These are phyloP conservation scores for Macaranga tanarius DNA, from an alignment of 441 rosid species.

Conservation along the genomic window DNA sequence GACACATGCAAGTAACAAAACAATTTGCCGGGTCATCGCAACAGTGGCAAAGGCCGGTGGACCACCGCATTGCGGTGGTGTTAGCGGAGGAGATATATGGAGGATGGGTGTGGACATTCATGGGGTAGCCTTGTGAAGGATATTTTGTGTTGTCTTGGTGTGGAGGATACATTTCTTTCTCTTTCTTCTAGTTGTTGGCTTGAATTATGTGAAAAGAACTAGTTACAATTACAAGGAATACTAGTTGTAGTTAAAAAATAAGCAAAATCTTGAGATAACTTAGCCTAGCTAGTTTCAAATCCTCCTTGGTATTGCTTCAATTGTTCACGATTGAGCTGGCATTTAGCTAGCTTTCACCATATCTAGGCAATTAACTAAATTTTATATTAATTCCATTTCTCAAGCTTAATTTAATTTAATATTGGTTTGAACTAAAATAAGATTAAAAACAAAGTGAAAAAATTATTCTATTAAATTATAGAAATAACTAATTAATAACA, in stretches of 20 bases:
- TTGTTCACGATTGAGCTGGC: constrained; percentile 4
- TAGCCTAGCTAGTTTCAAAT: background rate
- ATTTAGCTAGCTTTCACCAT: background rate
- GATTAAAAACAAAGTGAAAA: too few relatives aligned
- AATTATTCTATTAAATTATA: too few relatives aligned
- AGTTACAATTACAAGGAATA: background rate
- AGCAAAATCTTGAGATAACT: background rate
- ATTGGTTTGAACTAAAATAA: too few relatives aligned
- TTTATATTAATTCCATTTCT: background rate
- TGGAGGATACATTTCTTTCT: constrained; percentile 33
- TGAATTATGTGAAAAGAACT: constrained; percentile 11
- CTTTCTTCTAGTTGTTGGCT: constrained; percentile 1
- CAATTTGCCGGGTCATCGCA: constrained; percentile 32
- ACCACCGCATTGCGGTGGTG: constrained; percentile 24
- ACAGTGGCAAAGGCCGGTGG: constrained; percentile 34
- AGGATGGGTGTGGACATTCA: constrained; percentile 30
- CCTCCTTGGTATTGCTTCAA: background rate
- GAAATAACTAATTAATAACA: too few relatives aligned
- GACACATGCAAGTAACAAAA: constrained; percentile 55
- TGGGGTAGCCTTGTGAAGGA: constrained; percentile 28
- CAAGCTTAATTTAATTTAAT: too few relatives aligned
- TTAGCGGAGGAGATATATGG: constrained; percentile 13
- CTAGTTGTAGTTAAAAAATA: background rate
- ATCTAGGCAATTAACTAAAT: too few relatives aligned
- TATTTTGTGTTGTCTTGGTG: constrained; percentile 33